These are phyloP conservation scores for Coemansia sp. DNA, from an alignment of 192 early-diverging fungal genomes.

Conservation along the genomic window DNA sequence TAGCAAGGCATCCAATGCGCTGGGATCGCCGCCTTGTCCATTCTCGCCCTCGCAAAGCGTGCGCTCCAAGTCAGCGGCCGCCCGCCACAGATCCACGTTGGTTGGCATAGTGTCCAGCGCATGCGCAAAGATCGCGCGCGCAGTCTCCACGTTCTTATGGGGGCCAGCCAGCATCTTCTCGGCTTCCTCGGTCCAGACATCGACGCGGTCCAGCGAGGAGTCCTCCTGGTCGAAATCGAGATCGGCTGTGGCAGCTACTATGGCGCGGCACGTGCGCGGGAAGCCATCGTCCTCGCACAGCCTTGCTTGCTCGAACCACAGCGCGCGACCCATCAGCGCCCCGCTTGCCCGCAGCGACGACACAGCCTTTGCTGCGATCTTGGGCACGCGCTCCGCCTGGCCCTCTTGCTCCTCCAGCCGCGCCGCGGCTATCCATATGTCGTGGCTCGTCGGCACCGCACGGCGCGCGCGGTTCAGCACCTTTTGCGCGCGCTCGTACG, in stretches of 20 bases:
- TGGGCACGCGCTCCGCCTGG: conserved; percentile 65
- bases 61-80: conserved; percentile 87
- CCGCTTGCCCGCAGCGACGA: conserved; percentile 51
- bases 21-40: conserved; percentile 65
- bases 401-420: conserved; percentile 81
- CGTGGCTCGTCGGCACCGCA: conserved; percentile 85
- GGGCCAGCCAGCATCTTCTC: conserved; percentile 66
- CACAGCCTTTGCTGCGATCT: conserved; percentile 74
- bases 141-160: conserved; percentile 63
- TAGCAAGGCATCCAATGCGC: conserved; percentile 75
- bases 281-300: conserved; percentile 79
- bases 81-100: conserved; percentile 82
- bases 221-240: conserved; percentile 65
- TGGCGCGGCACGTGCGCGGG: conserved; percentile 78
- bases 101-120: conserved; percentile 76
- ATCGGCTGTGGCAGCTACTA: conserved; percentile 76
- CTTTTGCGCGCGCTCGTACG: conserved; percentile 82
- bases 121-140: conserved; percentile 85
- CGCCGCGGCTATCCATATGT: conserved; percentile 95
- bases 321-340: conserved; percentile 71
- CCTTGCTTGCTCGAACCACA: conserved; percentile 90
- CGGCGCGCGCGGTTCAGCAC: conserved; percentile 90
- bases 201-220: conserved; percentile 74
- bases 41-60: conserved; percentile 38
- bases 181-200: conserved; percentile 90